Base-by-base conservation (phyloP, 805 yeast genomes). In the Lachancea lanzarotensis region DNA sequence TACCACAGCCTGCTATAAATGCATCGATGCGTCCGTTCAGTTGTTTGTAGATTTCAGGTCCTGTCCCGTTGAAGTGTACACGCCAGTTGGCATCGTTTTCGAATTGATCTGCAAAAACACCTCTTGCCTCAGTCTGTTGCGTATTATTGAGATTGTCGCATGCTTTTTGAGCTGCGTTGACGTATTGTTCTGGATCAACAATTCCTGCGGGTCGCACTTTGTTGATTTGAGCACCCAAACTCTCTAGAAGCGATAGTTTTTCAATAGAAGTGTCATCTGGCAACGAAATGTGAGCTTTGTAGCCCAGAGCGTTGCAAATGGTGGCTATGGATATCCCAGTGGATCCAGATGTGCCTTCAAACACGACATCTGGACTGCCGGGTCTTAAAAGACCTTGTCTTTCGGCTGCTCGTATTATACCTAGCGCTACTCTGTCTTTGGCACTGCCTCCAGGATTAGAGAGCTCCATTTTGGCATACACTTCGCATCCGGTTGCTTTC, bases 331-430 rank as follows among this genome's bases (percentile, higher is more conserved):
- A 86, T 11, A 93, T 93, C 2, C 98, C 98, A 0, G 98, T 91
- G 0, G 97, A 89, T 0, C 98, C 98, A 10, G 93, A 82, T 0
- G 98, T 93, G 7, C 98, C 98, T 67, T 91, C 98, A 62, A 81
- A 89, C 1, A 91, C 83, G 57, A 64, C 56, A 29, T 62, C 66
- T 12, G 80, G 71, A 56, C 87, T 93, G 1, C 85, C 88, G 42
- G 72, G 65, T 4, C 68, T 60, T 33, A 90, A 62, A 5, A 69
- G 57, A 0, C 93, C 93, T 38, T 56, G 40, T 4, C 53, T 45
- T 58, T 87, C 95, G 45, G 84, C 84, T 18, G 78, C 77, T 45
- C 77, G 69, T 15, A 91, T 83, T 37, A 91, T 83, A 3, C 93
- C 87, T 17, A 85, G 67, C 0, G 98, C 98, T 16, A 93, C 95